phyloP scores from a whole-genome alignment of 306 rosid species.

The Quillaja saponaria region DNA sequence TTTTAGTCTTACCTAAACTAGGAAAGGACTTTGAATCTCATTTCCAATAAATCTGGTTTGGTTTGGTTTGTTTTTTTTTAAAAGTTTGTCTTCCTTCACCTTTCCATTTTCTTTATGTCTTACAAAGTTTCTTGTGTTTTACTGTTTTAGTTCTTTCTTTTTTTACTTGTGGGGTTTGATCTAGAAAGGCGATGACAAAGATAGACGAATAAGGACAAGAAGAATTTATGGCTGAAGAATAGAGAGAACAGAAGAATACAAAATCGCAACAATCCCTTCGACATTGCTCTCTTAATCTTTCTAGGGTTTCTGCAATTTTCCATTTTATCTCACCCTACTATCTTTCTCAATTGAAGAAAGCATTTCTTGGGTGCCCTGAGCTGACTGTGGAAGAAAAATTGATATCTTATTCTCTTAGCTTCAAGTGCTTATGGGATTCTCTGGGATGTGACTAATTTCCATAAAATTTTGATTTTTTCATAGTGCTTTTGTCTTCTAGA shows the following conservation, averaged over 20 bases:
- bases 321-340: neutral
- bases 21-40: neutral
- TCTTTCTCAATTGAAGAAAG: too few species aligned
- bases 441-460: neutral
- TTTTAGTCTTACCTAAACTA: constrained; percentile 30
- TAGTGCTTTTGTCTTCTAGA: neutral
- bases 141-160: too few species aligned
- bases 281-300: constrained; percentile 10
- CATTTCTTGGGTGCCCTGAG: neutral
- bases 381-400: too few species aligned
- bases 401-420: too few species aligned
- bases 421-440: neutral
- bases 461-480: neutral
- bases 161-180: too few species aligned
- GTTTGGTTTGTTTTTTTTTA: neutral
- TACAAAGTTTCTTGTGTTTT: constrained; percentile 16
- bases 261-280: too few species aligned
- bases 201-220: constrained; percentile 33
- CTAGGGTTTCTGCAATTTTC: constrained; percentile 47
- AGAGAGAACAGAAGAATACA: constrained; percentile 18
- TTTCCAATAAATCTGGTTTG: neutral
- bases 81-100: neutral
- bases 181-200: constrained; percentile 22
- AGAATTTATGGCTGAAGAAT: constrained; percentile 25
- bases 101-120: constrained; percentile 20